Evolutionary conservation across 1,284 basidiomycete genomes (phyloP).

Genomic region (Trichosporon sp.): DNA sequence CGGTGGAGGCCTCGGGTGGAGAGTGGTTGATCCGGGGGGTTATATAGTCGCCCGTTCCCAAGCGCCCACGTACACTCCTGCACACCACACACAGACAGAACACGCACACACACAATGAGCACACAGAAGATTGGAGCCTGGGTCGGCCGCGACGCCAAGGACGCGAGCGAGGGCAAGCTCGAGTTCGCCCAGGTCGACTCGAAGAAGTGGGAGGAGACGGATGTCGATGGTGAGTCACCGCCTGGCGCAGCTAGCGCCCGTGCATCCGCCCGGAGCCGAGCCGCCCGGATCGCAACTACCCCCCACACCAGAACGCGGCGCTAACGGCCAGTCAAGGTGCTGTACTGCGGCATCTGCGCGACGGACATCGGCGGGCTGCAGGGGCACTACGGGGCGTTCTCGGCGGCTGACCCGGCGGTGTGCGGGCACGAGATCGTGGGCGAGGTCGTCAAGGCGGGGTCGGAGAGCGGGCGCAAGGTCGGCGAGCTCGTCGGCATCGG

Average conservation of each 20-base stretch:
- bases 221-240: slow-evolving; percentile 43
- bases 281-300: neutral
- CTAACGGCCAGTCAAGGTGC: slow-evolving; percentile 11
- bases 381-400: slow-evolving; percentile 14
- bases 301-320: too few relatives aligned
- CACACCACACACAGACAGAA: neutral
- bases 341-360: slow-evolving; percentile 20
- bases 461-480: slow-evolving; percentile 26
- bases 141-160: slow-evolving; percentile 34
- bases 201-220: slow-evolving; percentile 47
- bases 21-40: neutral
- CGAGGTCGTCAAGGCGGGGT: slow-evolving; percentile 27
- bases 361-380: slow-evolving; percentile 19
- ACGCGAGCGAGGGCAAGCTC: slow-evolving; percentile 45
- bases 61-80: neutral
- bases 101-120: neutral
- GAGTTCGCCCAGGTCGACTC: slow-evolving; percentile 42
- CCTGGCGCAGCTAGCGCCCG: neutral
- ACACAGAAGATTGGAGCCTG: slow-evolving; percentile 37
- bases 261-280: neutral
- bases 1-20: neutral
- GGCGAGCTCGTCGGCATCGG: slow-evolving; percentile 54
- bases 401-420: slow-evolving; percentile 4
- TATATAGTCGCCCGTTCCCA: neutral
- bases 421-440: slow-evolving; percentile 37